These are phyloP conservation scores for Hypoxylon sp. DNA, from an alignment of 2,329 filamentous ascomycete species.

Conservation along the genomic window DNA sequence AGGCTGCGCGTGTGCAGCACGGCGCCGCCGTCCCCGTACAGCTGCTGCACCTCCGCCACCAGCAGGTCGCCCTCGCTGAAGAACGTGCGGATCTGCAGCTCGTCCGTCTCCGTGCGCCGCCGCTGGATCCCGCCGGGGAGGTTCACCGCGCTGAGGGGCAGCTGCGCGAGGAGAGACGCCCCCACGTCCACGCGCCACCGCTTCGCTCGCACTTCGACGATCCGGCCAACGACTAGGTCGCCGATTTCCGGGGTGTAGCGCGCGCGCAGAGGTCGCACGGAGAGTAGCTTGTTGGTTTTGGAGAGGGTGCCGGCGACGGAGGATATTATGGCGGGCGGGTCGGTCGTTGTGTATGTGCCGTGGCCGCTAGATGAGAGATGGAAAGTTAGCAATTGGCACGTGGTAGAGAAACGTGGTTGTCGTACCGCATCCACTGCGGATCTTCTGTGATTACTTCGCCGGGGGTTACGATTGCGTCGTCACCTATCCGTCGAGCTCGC, in stretches of 20 bases:
- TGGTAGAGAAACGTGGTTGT: slow-evolving; percentile 10
- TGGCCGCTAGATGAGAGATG: slow-evolving; percentile 75
- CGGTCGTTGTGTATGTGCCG: slow-evolving; percentile 82
- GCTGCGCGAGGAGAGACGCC: slow-evolving; percentile 84
- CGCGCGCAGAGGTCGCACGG: slow-evolving; percentile 88
- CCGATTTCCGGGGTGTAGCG: slow-evolving; percentile 97
- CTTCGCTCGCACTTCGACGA: slow-evolving; percentile 92
- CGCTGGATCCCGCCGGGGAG: slow-evolving; percentile 93
- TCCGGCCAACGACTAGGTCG: slow-evolving; percentile 92
- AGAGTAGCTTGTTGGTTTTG: slow-evolving; percentile 97
- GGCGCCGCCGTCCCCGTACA: slow-evolving; percentile 88
- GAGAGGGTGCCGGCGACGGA: slow-evolving; percentile 92
- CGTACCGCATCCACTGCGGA: slow-evolving; percentile 93
- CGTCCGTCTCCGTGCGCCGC: slow-evolving; percentile 93
- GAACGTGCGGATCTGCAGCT: slow-evolving; percentile 97
- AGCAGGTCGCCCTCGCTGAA: slow-evolving; percentile 95
- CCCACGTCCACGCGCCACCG: slow-evolving; percentile 97
- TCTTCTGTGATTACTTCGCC: slow-evolving; percentile 91
- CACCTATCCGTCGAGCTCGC: slow-evolving; percentile 54
- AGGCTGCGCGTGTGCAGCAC: slow-evolving; percentile 90
- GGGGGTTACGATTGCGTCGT: slow-evolving; percentile 81
- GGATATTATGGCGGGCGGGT: slow-evolving; percentile 80
- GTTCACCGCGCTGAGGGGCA: slow-evolving; percentile 93
- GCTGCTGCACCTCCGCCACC: slow-evolving; percentile 92
- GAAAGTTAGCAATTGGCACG: slow-evolving; percentile 28